Base-by-base conservation (phyloP, 2,329 filamentous ascomycete species). In the Diaporthe ampelina region DNA sequence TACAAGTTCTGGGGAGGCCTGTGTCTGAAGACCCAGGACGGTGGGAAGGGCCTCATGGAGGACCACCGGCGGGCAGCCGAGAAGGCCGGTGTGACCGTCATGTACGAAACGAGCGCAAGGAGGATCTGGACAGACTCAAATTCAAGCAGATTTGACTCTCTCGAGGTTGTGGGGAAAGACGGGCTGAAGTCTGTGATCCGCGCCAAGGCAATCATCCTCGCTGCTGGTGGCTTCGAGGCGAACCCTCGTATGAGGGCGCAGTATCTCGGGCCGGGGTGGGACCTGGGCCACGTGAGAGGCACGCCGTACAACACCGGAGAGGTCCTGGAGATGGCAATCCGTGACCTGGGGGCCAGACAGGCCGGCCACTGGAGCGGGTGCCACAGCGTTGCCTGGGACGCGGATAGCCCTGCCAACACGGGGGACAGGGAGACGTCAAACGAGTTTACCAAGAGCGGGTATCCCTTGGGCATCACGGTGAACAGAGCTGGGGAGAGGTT, bases 1-100 rank as follows among this genome's bases (percentile, higher is more conserved):
- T 86, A 87, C 78, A 91, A 90, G 78, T 93, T 93, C 79, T 93
- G 91, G 91, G 92, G 92, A 15, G 91, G 91, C 0, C 81, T 94
- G 79, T 85, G 84, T n/a, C 81, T 93, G 45, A 91, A 87, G 78
- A 90, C 88, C 0, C 78, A 89, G 68, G 88, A 90, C 76, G 90
- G 90, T 0, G 91, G 91, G 0, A 91, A 91, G 77, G 89, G 90
- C 0, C 81, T 93, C 8, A 86, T 91, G 4, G 79, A 84, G 32
- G 86, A 89, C 75, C 84, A 90, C 75, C 80, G 81, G 35, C 78
- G 79, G 3, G 85, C 85, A 0, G 90, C 88, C 0, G 76, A 77
- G 56, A 79, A 78, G 11, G 80, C 83, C 10, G 86, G 86, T 0
- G 81, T 91, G 3, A 75, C 80, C 3, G 80, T 90, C 0, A 82